Base-by-base conservation (phyloP, 768 basidiomycete species). In the Lepiota venenata region DNA sequence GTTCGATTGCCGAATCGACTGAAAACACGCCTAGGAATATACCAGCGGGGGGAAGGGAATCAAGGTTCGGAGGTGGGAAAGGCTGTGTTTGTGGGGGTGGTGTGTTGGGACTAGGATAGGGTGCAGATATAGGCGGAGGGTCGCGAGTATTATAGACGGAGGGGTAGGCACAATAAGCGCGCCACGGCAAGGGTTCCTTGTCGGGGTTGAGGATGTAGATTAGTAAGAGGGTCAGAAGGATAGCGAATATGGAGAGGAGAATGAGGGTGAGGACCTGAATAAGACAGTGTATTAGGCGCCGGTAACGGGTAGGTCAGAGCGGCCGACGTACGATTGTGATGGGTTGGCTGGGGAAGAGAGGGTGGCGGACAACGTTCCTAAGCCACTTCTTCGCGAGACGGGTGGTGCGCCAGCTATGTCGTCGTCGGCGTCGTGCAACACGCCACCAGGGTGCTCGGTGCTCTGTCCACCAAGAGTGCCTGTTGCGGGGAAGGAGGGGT, bases 201-300 rank as follows among this genome's bases (percentile, higher is more conserved):
- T 98, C 96, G 55, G 94, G 95, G 67, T 97, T 95, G 65, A 98
- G 80, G 57, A 95, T 80, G 70, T 97, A 89, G 64, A 93, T 93
- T 70, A 98, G 79, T 52, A 91, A 75, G 56, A 94, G 82, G 27
- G 94, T 95, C 62, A 95, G 76, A 56, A 84, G 84, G 56, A 91
- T 84, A 50, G 89, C 89, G 66, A 97, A 86, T 58, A 85, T 74
- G 49, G 86, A 85, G 63, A 96, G 80, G 51, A 93, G 74, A 57
- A 94, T 66, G n/a, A 57, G 61, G 10, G 70, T 69, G 37, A 71
- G 59, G 50, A 70, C 65, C 70, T 73, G 45, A 20, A 39, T 41
- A 21, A 38, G 29, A 46, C 3, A 63, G 53, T 50, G 48, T 35
- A 56, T 50, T 25, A 56, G 45, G 43, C 8, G 38, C 42, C 16